These are phyloP conservation scores for Lodderomyces orthopsilosis DNA, from an alignment of 1,139 yeast genomes.

Conservation along the genomic window DNA sequence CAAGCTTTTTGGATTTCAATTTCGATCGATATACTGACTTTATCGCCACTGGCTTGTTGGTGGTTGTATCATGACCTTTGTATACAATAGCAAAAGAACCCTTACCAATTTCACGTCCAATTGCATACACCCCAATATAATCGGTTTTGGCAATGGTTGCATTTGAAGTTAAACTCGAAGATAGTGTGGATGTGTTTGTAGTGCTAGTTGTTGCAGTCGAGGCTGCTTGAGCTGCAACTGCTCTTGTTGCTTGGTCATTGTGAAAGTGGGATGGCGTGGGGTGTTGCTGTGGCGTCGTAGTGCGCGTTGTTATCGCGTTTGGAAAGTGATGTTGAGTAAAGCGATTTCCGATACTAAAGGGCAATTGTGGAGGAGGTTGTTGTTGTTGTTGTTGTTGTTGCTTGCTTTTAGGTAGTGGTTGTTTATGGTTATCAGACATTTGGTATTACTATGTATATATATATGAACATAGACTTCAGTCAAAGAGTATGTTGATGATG, in stretches of 20 bases:
- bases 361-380: not conserved
- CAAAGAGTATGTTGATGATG: too few relatives aligned
- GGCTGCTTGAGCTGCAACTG: not conserved
- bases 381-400: not conserved
- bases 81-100: conserved; percentile 52
- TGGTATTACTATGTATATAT: not conserved
- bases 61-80: conserved; percentile 41
- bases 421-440: conserved; percentile 1
- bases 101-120: conserved; percentile 50
- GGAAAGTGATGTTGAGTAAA: not conserved
- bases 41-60: conserved; percentile 39
- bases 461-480: not conserved
- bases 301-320: not conserved
- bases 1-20: conserved; percentile 76
- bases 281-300: not conserved
- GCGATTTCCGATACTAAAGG: not conserved
- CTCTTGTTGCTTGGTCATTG: not conserved
- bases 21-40: conserved; percentile 84
- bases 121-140: conserved; percentile 31
- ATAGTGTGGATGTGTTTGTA: not conserved
- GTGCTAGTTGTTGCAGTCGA: conserved; percentile 4
- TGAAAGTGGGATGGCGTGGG: not conserved
- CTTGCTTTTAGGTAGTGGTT: not conserved
- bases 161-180: not conserved
- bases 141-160: conserved; percentile 4